phyloP scores from a whole-genome alignment of 257 asterid species.

The Thymus mandschuricus region DNA sequence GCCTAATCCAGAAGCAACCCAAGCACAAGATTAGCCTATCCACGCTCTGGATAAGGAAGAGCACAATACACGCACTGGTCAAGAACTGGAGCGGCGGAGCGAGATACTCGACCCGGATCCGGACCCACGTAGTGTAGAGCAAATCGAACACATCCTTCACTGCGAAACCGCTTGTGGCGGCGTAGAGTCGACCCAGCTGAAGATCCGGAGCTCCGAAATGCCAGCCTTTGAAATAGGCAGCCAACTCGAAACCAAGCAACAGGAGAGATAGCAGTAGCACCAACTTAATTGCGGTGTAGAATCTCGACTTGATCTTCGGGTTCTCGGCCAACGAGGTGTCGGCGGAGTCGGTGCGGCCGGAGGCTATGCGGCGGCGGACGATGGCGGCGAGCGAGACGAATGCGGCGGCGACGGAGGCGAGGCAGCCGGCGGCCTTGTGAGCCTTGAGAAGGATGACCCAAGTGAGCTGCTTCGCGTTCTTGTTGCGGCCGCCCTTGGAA shows the following conservation, averaged over 20 bases:
- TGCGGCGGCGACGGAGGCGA: conserved; percentile 82
- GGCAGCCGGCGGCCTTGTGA: conserved; percentile 88
- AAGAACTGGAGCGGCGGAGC: conserved; percentile 82
- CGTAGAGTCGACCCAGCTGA: conserved; percentile 51
- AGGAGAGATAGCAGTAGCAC: conserved; percentile 63
- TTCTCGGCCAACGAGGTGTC: conserved; percentile 53
- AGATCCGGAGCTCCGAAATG: conserved; percentile 67
- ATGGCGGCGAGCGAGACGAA: conserved; percentile 63
- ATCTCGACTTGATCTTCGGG: conserved; percentile 44
- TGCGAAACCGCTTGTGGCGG: conserved; percentile 48
- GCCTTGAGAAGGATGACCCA: conserved; percentile 94
- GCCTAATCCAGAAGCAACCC: conserved; percentile 85
- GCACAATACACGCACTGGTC: conserved; percentile 71
- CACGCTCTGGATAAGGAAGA: conserved; percentile 81
- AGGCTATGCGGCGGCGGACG: conserved; percentile 76
- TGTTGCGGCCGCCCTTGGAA: conserved; percentile 68
- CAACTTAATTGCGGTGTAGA: conserved; percentile 61
- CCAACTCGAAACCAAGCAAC: conserved; percentile 66
- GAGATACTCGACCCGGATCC: conserved; percentile 78
- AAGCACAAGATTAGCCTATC: conserved; percentile 79
- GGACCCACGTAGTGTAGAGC: conserved; percentile 72
- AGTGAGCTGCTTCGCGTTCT: conserved; percentile 92
- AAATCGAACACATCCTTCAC: conserved; percentile 64
- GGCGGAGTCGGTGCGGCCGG: conserved; percentile 80
- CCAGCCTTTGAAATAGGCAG: conserved; percentile 90